Base-by-base conservation (phyloP, 192 early-diverging fungal genomes). In the Coemansia umbellata region DNA sequence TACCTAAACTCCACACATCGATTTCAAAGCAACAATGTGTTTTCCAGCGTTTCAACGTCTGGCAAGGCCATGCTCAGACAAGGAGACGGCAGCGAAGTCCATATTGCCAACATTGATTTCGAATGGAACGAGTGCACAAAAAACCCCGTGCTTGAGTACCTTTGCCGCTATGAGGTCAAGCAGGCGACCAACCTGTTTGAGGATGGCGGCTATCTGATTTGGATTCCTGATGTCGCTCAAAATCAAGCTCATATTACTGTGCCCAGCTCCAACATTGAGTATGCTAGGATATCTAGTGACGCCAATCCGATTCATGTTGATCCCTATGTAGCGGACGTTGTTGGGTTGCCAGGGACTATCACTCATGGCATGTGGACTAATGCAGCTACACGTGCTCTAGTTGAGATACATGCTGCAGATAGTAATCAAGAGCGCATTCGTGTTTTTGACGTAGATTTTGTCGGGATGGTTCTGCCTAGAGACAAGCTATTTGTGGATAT, bases 351-450 rank as follows among this genome's bases (percentile, higher is more conserved):
- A 10, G 91, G 82, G 24, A 86, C 90, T 19, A 94, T 95, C 57
- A 94, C 91, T 4, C 94, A 97, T 67, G 93, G 94, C 31, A 85
- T 94, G 87, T 97, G 91, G 91, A 97, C 92, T n/a, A 82, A 79
- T 47, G 90, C 93, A 6, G 85, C 90, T 3, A 92, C 91, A 21
- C 80, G 93, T 37, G 90, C 93, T 66, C 85, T 91, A 63, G 85
- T 97, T 9, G 94, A 97, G 62, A 82, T 86, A 40, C 86, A 84
- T 47, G 91, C 88, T 48, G 91, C 92, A 39, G 85, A 88, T 53
- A 91, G 92, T 67, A 69, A 85, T 23, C 90, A 92, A 31, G 82
- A 85, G 58, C 87, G 91, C 37, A 90, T 95, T 37, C 82, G 83
- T 15, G 81, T 66, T 17, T 95, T 90, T 64, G 55, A 82, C 33